A percentile compares a stretch with the other conserved stretches of the same genome.
phyloP scores from a whole-genome alignment of 192 early-diverging fungal genomes.

The Coemansia sp. region DNA sequence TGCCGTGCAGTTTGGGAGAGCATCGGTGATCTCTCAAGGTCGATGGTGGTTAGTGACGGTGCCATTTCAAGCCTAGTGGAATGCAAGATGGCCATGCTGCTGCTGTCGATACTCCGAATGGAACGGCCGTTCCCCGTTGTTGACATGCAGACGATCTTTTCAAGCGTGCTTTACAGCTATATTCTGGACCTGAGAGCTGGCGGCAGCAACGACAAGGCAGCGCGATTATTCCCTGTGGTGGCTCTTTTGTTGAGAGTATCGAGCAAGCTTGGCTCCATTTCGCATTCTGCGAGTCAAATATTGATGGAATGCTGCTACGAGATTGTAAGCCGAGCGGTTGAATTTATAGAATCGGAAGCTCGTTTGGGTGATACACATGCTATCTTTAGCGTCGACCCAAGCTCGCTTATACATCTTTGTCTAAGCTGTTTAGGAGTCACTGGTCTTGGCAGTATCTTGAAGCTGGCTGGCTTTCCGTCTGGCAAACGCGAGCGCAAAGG shows the following conservation, averaged over 20 bases:
- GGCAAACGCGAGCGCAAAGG: not conserved
- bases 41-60: conserved; percentile 1
- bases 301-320: conserved; percentile 15
- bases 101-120: conserved; percentile 16
- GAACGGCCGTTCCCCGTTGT: conserved; percentile 34
- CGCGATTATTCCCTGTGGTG: too few species aligned
- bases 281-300: conserved; percentile 27
- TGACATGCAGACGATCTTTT: conserved; percentile 20
- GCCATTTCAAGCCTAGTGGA: conserved; percentile 17
- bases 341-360: not conserved
- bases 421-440: conserved; percentile 15
- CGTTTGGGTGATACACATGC: not conserved
- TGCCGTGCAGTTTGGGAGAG: conserved; percentile 42
- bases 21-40: conserved; percentile 22
- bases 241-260: conserved; percentile 16
- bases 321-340: conserved; percentile 8
- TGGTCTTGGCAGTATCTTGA: conserved; percentile 21
- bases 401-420: conserved; percentile 18
- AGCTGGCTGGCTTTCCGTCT: conserved; percentile 13
- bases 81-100: conserved; percentile 15
- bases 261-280: conserved; percentile 20
- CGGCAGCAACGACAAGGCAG: too few species aligned
- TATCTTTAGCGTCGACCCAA: not conserved
- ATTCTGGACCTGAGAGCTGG: too few species aligned
- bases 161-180: conserved; percentile 14